Percentiles rank a stretch among this genome's conserved stretches.
phyloP scores from a whole-genome alignment of 805 yeast genomes.

The Teunomyces lycoperdinae region DNA sequence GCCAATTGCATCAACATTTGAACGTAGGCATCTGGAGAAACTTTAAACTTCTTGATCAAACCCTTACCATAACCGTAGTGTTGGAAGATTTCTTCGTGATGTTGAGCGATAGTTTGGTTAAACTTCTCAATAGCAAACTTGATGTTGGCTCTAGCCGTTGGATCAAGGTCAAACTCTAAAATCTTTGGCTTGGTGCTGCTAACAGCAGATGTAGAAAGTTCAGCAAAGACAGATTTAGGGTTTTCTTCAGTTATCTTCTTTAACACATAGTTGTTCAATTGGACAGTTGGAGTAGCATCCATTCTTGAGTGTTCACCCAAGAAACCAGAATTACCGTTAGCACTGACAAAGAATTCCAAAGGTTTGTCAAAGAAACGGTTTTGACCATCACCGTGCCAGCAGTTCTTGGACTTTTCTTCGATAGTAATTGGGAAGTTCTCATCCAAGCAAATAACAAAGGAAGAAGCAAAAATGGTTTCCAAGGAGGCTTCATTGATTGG shows the following conservation, averaged over 20 bases:
- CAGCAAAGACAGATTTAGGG: constrained; percentile 27
- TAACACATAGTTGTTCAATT: constrained; percentile 75
- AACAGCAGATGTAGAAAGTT: constrained; percentile 19
- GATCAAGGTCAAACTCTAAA: constrained; percentile 59
- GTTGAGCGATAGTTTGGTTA: constrained; percentile 53
- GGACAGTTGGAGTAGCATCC: constrained; percentile 97
- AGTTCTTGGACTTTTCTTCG: constrained; percentile 77
- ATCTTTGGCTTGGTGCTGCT: constrained; percentile 17
- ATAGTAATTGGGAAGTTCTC: constrained; percentile 66
- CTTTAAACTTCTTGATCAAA: constrained; percentile 77
- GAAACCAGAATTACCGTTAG: constrained; percentile 87
- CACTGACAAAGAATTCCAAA: constrained; percentile 74
- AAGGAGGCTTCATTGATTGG: constrained; percentile 63
- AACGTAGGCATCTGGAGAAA: constrained; percentile 89
- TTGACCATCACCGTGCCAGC: constrained; percentile 94
- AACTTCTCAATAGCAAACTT: constrained; percentile 56
- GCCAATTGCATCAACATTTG: constrained; percentile 92
- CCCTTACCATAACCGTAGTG: constrained; percentile 84
- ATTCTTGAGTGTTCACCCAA: constrained; percentile 95
- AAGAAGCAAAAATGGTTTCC: constrained; percentile 67
- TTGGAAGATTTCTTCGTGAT: constrained; percentile 76
- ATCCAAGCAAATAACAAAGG: constrained; percentile 82
- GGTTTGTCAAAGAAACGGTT: constrained; percentile 94
- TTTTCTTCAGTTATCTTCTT: constrained; percentile 52
- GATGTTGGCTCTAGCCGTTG: constrained; percentile 50